Conservation (phyloP, 495 filamentous ascomycete genomes). For the Xanthoparmelia taractica region DNA sequence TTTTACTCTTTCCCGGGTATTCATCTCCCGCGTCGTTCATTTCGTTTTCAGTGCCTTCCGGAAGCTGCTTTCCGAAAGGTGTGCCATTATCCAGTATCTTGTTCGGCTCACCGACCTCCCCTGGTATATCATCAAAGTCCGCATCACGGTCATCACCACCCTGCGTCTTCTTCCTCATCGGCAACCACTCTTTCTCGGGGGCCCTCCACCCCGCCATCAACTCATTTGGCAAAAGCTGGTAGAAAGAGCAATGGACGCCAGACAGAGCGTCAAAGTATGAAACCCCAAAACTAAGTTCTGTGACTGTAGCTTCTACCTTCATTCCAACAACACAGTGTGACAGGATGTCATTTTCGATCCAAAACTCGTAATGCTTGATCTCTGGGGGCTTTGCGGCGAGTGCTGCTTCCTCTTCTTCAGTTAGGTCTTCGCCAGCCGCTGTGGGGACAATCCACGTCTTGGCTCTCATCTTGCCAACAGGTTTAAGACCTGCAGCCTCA, state of each 20-base stretch:
- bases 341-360: constrained; percentile 60
- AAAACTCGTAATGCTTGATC: constrained; percentile 49
- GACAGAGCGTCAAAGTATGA: constrained; percentile 52
- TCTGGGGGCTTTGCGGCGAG: constrained; percentile 12
- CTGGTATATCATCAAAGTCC: constrained; percentile 5
- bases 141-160: constrained; percentile 2
- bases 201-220: constrained; percentile 59
- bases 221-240: constrained; percentile 62
- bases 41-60: background rate
- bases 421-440: constrained; percentile 37
- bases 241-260: constrained; percentile 49
- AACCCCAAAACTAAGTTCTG: constrained; percentile 54
- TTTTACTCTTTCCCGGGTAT: background rate
- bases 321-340: constrained; percentile 59
- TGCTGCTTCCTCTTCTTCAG: constrained; percentile 32
- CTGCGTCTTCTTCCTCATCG: constrained; percentile 15
- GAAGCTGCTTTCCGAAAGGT: background rate
- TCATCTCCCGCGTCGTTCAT: background rate
- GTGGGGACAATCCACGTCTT: constrained; percentile 39
- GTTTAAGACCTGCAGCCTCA: constrained; percentile 32
- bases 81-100: constrained; percentile 16
- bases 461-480: constrained; percentile 40
- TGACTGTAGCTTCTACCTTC: constrained; percentile 62
- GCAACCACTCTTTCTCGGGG: constrained; percentile 32
- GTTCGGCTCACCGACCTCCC: constrained; percentile 19